Percentiles rank a stretch among this genome's conserved stretches.
Conservation (phyloP, 805 yeast species). For the Lipomyces spencermartinsiae region DNA sequence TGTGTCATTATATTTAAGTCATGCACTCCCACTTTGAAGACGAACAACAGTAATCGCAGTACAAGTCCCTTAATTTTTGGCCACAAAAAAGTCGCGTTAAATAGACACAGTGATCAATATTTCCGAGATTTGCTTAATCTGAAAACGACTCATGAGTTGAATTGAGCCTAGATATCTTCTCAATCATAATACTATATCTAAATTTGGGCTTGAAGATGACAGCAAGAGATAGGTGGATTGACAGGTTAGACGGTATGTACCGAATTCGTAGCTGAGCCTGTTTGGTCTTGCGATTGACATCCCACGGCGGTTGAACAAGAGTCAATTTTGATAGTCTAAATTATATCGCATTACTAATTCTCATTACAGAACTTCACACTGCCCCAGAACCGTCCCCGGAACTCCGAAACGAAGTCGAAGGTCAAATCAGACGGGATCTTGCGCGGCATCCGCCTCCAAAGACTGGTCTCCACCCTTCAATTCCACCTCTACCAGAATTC, state of each 20-base stretch:
- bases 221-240: slow-evolving; percentile 28
- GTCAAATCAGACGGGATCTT: slow-evolving; percentile 23
- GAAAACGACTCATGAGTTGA: not conserved
- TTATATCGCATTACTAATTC: not conserved
- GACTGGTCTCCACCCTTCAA: slow-evolving; percentile 21
- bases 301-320: not conserved
- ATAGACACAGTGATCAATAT: too few species aligned
- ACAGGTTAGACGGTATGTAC: slow-evolving; percentile 33
- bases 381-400: slow-evolving; percentile 34
- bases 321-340: not conserved
- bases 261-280: slow-evolving; percentile 26
- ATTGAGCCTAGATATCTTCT: not conserved
- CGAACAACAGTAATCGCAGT: not conserved
- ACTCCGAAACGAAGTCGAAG: slow-evolving; percentile 21
- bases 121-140: not conserved
- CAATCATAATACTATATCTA: not conserved
- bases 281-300: not conserved
- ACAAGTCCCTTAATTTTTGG: not conserved
- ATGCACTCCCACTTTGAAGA: too few species aligned
- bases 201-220: slow-evolving; percentile 6
- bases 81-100: not conserved
- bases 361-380: slow-evolving; percentile 27
- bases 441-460: slow-evolving; percentile 29
- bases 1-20: too few species aligned
- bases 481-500: slow-evolving; percentile 14